These are phyloP conservation scores for Cotoneaster glaucophyllus DNA, from an alignment of 306 rosid genomes.

Conservation along the genomic window DNA sequence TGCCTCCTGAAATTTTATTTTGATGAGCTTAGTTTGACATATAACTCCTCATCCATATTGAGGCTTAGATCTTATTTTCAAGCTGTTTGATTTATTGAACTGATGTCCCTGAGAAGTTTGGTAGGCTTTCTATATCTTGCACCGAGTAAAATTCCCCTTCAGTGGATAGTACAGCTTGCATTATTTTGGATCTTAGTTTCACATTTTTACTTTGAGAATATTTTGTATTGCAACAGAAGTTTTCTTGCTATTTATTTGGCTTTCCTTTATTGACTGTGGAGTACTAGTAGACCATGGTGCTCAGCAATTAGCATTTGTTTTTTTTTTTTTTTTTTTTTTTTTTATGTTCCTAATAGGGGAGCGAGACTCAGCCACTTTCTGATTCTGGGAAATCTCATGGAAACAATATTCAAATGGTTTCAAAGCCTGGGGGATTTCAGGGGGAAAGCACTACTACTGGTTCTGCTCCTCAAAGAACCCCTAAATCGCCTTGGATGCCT, in stretches of 20 bases:
- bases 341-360: conserved; percentile 11
- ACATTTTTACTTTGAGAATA: background rate
- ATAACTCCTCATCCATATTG: background rate
- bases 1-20: background rate
- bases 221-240: background rate
- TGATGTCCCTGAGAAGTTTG: background rate
- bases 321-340: background rate
- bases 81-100: background rate
- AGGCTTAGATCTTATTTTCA: background rate
- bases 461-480: conserved; percentile 41
- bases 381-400: conserved; percentile 18
- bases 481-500: conserved; percentile 83
- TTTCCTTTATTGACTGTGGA: background rate
- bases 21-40: background rate
- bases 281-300: background rate
- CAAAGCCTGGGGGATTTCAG: conserved; percentile 28
- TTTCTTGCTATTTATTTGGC: background rate
- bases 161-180: background rate
- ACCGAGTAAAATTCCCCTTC: background rate
- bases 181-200: background rate
- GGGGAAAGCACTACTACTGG: conserved; percentile 39
- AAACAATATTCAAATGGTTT: conserved; percentile 14
- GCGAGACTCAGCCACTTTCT: background rate
- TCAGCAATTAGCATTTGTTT: background rate
- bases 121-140: background rate